Conservation (phyloP, 2,329 filamentous ascomycete genomes). For the Colletotrichum spaethianum region DNA sequence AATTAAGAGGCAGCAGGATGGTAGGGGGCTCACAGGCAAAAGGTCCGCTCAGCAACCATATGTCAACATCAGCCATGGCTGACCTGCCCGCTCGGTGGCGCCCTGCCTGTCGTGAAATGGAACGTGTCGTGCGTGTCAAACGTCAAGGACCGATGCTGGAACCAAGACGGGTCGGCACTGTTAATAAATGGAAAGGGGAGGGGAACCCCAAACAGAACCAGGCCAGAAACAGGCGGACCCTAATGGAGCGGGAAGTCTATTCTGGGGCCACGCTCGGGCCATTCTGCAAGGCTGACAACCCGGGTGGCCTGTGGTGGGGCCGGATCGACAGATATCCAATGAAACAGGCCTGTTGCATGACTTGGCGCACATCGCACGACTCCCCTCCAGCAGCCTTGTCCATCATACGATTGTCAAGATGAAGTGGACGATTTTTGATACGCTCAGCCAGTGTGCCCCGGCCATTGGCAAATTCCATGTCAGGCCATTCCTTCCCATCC, state of each 20-base stretch:
- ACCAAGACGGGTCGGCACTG: not conserved
- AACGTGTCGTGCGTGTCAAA: not conserved
- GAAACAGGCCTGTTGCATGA: not conserved
- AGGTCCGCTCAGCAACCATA: not conserved
- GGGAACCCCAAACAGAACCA: not conserved
- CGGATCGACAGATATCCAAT: conserved; percentile 26
- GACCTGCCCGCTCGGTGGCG: not conserved
- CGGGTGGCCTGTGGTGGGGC: conserved; percentile 7
- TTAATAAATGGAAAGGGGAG: not conserved
- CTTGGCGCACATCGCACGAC: conserved; percentile 43
- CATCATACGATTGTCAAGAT: conserved; percentile 54
- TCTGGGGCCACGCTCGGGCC: conserved; percentile 25
- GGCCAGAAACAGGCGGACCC: conserved; percentile 24
- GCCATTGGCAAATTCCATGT: conserved; percentile 40
- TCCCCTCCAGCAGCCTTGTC: conserved; percentile 53
- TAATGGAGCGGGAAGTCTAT: conserved; percentile 39
- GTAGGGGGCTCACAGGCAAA: too few relatives aligned
- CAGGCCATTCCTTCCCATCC: conserved; percentile 41
- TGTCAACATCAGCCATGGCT: not conserved
- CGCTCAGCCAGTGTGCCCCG: conserved; percentile 36
- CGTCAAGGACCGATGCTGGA: not conserved
- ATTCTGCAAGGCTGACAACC: conserved; percentile 36
- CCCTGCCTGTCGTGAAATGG: not conserved
- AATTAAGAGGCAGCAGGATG: not conserved
- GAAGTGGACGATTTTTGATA: conserved; percentile 42